Evolutionary conservation across 2,329 filamentous ascomycete genomes (phyloP).

Genomic region (Leptographium galeiforme): DNA sequence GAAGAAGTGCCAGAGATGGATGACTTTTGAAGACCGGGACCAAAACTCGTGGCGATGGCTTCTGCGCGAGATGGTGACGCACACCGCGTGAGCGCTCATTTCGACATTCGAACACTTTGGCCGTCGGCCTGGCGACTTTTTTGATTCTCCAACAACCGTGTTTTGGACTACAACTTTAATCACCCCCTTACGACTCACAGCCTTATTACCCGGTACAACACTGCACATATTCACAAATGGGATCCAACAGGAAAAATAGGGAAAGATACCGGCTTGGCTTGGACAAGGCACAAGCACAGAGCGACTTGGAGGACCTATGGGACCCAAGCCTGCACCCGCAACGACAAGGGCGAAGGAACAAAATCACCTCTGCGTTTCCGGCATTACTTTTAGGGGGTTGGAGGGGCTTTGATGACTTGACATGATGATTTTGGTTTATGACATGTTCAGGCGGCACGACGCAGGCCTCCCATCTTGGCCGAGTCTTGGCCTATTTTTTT

Average conservation of each 20-base stretch:
- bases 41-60: slow-evolving; percentile 65
- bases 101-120: neutral
- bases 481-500: neutral
- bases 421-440: slow-evolving; percentile 11
- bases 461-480: neutral
- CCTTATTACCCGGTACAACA: neutral
- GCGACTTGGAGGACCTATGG: neutral
- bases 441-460: slow-evolving; percentile 5
- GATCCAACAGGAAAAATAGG: neutral
- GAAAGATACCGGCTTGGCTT: neutral
- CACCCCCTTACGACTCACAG: neutral
- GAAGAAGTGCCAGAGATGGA: slow-evolving; percentile 78
- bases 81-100: slow-evolving; percentile 5
- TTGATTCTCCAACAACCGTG: neutral
- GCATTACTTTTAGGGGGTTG: slow-evolving; percentile 2
- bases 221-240: neutral
- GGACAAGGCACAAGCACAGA: neutral
- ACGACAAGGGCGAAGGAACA: neutral
- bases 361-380: slow-evolving; percentile 1
- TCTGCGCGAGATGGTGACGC: slow-evolving; percentile 43
- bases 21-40: slow-evolving; percentile 43
- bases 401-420: slow-evolving; percentile 4
- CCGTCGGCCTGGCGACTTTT: neutral
- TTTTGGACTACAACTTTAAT: slow-evolving; percentile 1
- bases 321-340: too few relatives aligned